phyloP scores from a whole-genome alignment of 352 stramenopile genomes.

The Sclerospora graminicola region DNA sequence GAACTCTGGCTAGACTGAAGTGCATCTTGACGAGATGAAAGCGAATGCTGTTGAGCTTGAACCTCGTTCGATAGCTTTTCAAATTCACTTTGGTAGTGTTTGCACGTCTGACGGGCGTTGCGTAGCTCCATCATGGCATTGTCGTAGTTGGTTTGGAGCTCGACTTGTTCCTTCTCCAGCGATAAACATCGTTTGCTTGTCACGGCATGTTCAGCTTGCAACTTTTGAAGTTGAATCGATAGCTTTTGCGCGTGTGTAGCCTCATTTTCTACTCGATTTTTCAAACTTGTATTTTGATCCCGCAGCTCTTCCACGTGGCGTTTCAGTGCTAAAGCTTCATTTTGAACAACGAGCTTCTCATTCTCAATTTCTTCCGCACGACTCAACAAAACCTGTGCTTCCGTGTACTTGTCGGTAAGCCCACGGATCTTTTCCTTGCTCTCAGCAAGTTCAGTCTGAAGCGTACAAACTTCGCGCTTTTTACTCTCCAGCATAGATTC shows the following conservation, averaged over 20 bases:
- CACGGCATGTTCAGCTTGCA: slow-evolving; percentile 31
- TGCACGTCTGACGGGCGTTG: slow-evolving; percentile 42
- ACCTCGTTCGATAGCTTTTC: slow-evolving; percentile 62
- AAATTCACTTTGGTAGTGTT: slow-evolving; percentile 68
- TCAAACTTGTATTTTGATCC: slow-evolving; percentile 50
- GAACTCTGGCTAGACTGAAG: slow-evolving; percentile 47
- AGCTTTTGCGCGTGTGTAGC: slow-evolving; percentile 33
- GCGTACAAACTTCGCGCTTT: slow-evolving; percentile 32
- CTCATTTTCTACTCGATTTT: slow-evolving; percentile 38
- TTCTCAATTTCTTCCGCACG: slow-evolving; percentile 51
- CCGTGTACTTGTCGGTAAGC: slow-evolving; percentile 25
- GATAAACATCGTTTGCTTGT: slow-evolving; percentile 20
- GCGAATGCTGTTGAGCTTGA: slow-evolving; percentile 43
- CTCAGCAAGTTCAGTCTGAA: slow-evolving; percentile 32
- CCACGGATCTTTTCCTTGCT: slow-evolving; percentile 41
- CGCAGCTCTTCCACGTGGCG: slow-evolving; percentile 54
- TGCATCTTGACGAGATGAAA: slow-evolving; percentile 43
- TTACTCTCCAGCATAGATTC: slow-evolving; percentile 43
- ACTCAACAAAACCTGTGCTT: slow-evolving; percentile 28
- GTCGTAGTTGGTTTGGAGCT: slow-evolving; percentile 49
- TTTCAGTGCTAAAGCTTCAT: slow-evolving; percentile 42
- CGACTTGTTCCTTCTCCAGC: slow-evolving; percentile 42
- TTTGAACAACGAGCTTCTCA: slow-evolving; percentile 55
- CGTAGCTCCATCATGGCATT: slow-evolving; percentile 38
- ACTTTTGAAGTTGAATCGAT: slow-evolving; percentile 36